phyloP scores from a whole-genome alignment of 2,329 filamentous ascomycete species.

The Lecanicillium sp. region DNA sequence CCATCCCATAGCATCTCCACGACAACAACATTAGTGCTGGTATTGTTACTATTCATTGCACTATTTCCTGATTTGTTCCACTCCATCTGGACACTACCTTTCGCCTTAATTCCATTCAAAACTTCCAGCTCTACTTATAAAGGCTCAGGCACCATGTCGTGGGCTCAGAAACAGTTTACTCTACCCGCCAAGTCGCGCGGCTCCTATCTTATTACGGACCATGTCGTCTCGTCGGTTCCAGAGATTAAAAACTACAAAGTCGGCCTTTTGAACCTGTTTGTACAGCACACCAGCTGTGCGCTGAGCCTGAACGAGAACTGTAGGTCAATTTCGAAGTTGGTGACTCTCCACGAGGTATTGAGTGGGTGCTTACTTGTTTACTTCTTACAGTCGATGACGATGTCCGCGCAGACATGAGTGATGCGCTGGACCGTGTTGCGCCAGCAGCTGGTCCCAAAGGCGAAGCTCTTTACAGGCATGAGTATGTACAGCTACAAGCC shows the following conservation, averaged over 20 bases:
- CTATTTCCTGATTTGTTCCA: constrained; percentile 48
- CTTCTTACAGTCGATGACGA: constrained; percentile 46
- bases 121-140: constrained; percentile 17
- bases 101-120: constrained; percentile 27
- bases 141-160: constrained; percentile 48
- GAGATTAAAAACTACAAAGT: constrained; percentile 79
- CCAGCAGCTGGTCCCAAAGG: constrained; percentile 67
- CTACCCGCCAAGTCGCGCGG: constrained; percentile 72
- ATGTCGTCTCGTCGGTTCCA: constrained; percentile 61
- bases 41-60: constrained; percentile 38
- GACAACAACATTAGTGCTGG: constrained; percentile 34
- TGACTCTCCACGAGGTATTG: background rate
- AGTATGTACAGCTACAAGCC: constrained; percentile 18
- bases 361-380: background rate
- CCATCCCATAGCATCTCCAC: constrained; percentile 24
- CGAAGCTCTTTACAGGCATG: constrained; percentile 70
- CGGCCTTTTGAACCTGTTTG: constrained; percentile 78
- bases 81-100: constrained; percentile 39
- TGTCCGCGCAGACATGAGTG: constrained; percentile 88
- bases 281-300: constrained; percentile 92
- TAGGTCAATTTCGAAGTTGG: constrained; percentile 48
- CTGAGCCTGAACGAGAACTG: constrained; percentile 90
- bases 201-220: constrained; percentile 81
- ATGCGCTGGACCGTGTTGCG: constrained; percentile 84
- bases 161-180: constrained; percentile 78